These are phyloP conservation scores for Lipomyces chichibuensis DNA, from an alignment of 805 yeast genomes.

Conservation along the genomic window DNA sequence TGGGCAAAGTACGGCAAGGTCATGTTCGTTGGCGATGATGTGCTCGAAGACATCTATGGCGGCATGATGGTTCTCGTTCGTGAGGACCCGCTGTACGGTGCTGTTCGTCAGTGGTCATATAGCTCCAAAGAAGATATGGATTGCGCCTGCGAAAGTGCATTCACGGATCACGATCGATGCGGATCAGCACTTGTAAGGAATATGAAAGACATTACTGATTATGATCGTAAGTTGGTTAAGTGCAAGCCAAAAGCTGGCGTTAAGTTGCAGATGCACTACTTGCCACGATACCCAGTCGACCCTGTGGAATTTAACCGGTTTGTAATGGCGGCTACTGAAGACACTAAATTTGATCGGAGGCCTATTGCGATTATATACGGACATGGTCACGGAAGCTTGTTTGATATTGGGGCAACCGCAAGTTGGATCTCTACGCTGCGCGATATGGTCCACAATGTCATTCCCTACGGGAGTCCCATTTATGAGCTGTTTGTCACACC, in stretches of 20 bases:
- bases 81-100: constrained; percentile 22
- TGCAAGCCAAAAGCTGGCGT: constrained; percentile 1
- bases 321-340: neutral
- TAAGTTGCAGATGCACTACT: constrained; percentile 2
- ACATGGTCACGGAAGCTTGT: constrained; percentile 12
- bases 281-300: constrained; percentile 8
- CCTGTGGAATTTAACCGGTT: constrained; percentile 6
- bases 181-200: neutral
- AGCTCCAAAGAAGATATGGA: neutral
- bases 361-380: constrained; percentile 27
- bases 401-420: constrained; percentile 11
- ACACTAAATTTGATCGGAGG: constrained; percentile 5
- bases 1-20: constrained; percentile 17
- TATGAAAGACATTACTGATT: constrained; percentile 4
- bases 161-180: neutral
- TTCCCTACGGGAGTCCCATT: constrained; percentile 5
- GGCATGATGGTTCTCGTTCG: constrained; percentile 22
- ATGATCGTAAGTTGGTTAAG: constrained; percentile 5
- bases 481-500: constrained; percentile 28
- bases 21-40: constrained; percentile 29
- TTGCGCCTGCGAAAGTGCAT: constrained; percentile 25
- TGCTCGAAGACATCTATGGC: constrained; percentile 17
- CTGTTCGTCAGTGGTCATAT: constrained; percentile 18
- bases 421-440: constrained; percentile 19
- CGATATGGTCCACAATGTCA: neutral